These are phyloP conservation scores for Penicillium taxi DNA, from an alignment of 495 filamentous ascomycete species.

Conservation along the genomic window DNA sequence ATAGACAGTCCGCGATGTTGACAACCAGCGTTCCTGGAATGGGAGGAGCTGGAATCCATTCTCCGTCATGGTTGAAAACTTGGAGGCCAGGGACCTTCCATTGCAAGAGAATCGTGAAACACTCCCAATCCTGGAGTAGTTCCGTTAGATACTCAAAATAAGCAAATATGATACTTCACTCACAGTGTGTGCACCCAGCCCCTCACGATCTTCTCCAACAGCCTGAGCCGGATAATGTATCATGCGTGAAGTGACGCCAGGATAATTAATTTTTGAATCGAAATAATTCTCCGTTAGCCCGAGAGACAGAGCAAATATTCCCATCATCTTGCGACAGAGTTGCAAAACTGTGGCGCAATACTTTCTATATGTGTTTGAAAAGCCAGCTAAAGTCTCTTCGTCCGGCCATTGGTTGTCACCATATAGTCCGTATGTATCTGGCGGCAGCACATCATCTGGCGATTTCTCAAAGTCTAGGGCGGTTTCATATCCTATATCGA, in stretches of 20 bases:
- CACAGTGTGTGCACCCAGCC: slow-evolving; percentile 40
- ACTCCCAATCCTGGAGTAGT: slow-evolving; percentile 34
- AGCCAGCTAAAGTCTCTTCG: slow-evolving; percentile 15
- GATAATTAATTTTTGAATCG: slow-evolving; percentile 32
- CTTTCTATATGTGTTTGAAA: slow-evolving; percentile 9
- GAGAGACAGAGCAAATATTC: slow-evolving; percentile 41
- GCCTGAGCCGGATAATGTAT: slow-evolving; percentile 39
- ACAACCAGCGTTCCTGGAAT: slow-evolving; percentile 41
- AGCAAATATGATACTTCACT: neutral
- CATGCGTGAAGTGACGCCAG: slow-evolving; percentile 36
- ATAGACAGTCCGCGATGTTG: slow-evolving; percentile 43
- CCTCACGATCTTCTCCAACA: slow-evolving; percentile 28
- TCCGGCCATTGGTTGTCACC: slow-evolving; percentile 25
- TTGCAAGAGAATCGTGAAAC: slow-evolving; percentile 36
- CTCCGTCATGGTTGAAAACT: slow-evolving; percentile 29
- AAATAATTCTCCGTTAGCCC: slow-evolving; percentile 37
- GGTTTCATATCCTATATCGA: slow-evolving; percentile 35
- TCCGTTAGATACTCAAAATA: neutral
- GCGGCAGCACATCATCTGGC: slow-evolving; percentile 8
- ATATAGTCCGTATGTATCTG: slow-evolving; percentile 17
- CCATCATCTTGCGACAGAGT: slow-evolving; percentile 28
- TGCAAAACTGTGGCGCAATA: slow-evolving; percentile 26
- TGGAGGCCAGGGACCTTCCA: slow-evolving; percentile 37
- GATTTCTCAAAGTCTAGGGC: slow-evolving; percentile 21
- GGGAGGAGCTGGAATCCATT: slow-evolving; percentile 39